Evolutionary conservation across 2,329 filamentous ascomycete genomes (phyloP).

Genomic region (Exophiala aquamarina): DNA sequence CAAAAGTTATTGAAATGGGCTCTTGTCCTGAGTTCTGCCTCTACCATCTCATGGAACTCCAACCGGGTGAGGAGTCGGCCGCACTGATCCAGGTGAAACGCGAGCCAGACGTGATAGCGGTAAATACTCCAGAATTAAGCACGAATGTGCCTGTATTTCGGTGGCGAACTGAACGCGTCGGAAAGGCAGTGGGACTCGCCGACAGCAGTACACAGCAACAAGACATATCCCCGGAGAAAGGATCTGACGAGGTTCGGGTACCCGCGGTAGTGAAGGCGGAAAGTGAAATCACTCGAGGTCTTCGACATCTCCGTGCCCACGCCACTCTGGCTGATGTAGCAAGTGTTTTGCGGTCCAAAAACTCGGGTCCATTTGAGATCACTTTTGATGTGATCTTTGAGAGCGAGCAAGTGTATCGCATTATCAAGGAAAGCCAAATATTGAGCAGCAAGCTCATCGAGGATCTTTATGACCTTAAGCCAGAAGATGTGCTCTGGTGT

Average conservation of each 20-base stretch:
- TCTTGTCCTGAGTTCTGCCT: conserved; percentile 45
- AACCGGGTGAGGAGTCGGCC: conserved; percentile 16
- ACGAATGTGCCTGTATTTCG: too few species aligned
- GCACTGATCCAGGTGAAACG: too few species aligned
- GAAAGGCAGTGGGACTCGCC: neutral
- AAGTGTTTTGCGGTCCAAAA: conserved; percentile 50
- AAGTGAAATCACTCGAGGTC: too few species aligned
- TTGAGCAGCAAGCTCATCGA: conserved; percentile 33
- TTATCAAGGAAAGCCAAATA: conserved; percentile 37
- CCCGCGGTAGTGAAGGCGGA: too few species aligned
- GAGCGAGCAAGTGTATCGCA: conserved; percentile 32
- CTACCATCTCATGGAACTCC: conserved; percentile 51
- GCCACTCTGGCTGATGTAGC: conserved; percentile 36
- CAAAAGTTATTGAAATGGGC: conserved; percentile 39
- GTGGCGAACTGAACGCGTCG: too few species aligned
- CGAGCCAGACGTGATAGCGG: too few species aligned
- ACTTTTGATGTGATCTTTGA: conserved; percentile 54
- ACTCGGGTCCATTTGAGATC: conserved; percentile 52
- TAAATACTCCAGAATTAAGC: too few species aligned
- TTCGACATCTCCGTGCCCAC: conserved; percentile 1
- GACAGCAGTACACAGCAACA: too few species aligned
- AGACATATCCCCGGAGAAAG: too few species aligned
- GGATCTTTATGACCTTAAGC: conserved; percentile 28
- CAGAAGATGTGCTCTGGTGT: conserved; percentile 32
- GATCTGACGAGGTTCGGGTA: too few species aligned